Conservation (phyloP, 805 yeast genomes). For the Blastobotrys parvus region DNA sequence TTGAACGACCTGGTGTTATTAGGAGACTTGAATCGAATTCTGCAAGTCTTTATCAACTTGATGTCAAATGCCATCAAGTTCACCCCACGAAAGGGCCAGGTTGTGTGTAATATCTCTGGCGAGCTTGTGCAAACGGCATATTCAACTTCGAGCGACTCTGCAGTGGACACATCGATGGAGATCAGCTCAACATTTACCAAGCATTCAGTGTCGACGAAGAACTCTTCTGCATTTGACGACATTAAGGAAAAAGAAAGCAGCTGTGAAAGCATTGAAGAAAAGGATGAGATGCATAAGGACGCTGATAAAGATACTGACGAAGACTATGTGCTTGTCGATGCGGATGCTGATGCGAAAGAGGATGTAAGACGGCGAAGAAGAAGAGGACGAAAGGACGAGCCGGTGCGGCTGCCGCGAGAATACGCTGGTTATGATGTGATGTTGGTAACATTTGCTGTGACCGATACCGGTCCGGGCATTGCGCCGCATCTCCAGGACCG, state of each 20-base stretch:
- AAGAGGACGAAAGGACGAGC: neutral
- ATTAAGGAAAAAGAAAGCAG: neutral
- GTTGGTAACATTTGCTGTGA: conserved; percentile 45
- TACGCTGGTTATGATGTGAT: neutral
- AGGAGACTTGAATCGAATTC: conserved; percentile 84
- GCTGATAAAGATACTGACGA: neutral
- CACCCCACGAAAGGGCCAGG: conserved; percentile 52
- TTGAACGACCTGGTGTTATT: conserved; percentile 50
- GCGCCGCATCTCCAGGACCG: conserved; percentile 68
- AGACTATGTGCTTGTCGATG: neutral
- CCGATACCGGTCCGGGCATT: conserved; percentile 91
- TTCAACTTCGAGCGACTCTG: neutral
- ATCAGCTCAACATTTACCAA: neutral
- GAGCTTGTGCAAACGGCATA: neutral
- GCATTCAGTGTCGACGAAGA: neutral
- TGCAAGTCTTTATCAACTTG: conserved; percentile 83
- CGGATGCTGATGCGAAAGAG: neutral
- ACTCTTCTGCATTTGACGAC: neutral
- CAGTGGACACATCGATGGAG: neutral
- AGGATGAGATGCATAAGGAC: neutral
- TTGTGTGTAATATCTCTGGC: conserved; percentile 6
- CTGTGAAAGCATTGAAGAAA: neutral
- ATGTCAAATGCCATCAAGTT: conserved; percentile 87
- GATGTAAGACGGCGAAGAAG: neutral
- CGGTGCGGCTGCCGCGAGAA: neutral